Percentiles rank a stretch among this genome's conserved stretches.
phyloP scores from a whole-genome alignment of 2,329 filamentous ascomycete genomes.

The Fusarium protoensiforme region DNA sequence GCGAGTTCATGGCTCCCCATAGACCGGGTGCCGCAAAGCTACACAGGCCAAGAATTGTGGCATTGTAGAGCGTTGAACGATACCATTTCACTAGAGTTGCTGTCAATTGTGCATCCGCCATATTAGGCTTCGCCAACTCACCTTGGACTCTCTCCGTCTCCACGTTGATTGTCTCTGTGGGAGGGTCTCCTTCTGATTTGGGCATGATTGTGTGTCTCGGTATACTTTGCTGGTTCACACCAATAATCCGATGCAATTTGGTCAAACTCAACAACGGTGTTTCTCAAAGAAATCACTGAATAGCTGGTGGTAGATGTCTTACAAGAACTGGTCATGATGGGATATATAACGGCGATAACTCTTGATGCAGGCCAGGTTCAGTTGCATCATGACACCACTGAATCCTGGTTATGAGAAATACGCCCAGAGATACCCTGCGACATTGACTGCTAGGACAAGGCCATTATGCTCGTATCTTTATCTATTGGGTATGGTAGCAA shows the following conservation, averaged over 20 bases:
- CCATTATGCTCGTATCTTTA: background rate
- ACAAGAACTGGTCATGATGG: background rate
- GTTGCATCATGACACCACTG: background rate
- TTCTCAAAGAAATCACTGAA: background rate
- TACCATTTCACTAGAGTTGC: background rate
- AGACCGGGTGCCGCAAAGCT: constrained; percentile 9
- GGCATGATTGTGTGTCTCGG: background rate
- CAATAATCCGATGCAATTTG: background rate
- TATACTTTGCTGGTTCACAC: background rate
- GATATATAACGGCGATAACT: background rate
- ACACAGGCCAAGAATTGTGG: background rate
- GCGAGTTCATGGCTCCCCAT: constrained; percentile 42
- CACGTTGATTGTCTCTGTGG: background rate
- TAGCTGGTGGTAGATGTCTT: background rate
- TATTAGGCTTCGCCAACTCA: background rate
- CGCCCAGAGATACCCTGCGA: background rate
- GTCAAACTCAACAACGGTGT: too few relatives aligned
- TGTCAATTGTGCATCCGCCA: background rate
- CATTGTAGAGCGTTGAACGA: background rate
- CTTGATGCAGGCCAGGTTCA: background rate
- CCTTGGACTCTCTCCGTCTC: background rate
- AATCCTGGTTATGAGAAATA: background rate
- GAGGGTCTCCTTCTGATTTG: background rate
- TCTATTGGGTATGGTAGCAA: background rate
- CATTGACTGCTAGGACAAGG: background rate